Conservation (phyloP, 2,329 filamentous ascomycete genomes). For the Elsinoe australis region DNA sequence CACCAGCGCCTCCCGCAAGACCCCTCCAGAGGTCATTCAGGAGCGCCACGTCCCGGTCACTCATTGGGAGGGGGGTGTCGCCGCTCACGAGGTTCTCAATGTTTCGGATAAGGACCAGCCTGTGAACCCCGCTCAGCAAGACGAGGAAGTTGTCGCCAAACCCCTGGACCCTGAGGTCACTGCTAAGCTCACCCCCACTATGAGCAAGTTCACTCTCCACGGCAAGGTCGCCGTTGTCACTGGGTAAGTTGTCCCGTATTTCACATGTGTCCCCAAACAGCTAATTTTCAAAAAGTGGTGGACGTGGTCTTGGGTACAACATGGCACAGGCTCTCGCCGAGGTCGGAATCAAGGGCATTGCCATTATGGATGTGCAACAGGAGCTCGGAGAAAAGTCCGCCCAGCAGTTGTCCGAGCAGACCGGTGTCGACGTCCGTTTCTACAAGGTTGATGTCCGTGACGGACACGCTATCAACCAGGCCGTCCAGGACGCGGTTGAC, state of each 20-base stretch:
- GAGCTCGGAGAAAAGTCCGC: constrained; percentile 64
- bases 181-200: constrained; percentile 50
- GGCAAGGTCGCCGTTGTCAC: constrained; percentile 67
- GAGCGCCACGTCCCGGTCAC: constrained; percentile 16
- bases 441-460: constrained; percentile 74
- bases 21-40: constrained; percentile 12
- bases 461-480: constrained; percentile 59
- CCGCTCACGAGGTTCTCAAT: constrained; percentile 25
- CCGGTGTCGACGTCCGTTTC: constrained; percentile 65
- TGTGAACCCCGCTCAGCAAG: constrained; percentile 29
- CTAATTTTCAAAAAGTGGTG: too few species aligned
- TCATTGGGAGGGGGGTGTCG: constrained; percentile 11
- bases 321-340: constrained; percentile 73
- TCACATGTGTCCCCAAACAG: constrained; percentile 7
- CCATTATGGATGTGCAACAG: constrained; percentile 71
- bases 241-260: constrained; percentile 44
- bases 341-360: constrained; percentile 63
- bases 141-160: constrained; percentile 27
- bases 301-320: constrained; percentile 68
- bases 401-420: constrained; percentile 61
- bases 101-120: constrained; percentile 25
- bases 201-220: constrained; percentile 61
- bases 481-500: constrained; percentile 58
- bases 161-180: constrained; percentile 37
- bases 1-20: constrained; percentile 12